A percentile compares a stretch with the other conserved stretches of the same genome.
Conservation (phyloP, 2,329 filamentous ascomycete species). For the Trichoderma koningiopsis region DNA sequence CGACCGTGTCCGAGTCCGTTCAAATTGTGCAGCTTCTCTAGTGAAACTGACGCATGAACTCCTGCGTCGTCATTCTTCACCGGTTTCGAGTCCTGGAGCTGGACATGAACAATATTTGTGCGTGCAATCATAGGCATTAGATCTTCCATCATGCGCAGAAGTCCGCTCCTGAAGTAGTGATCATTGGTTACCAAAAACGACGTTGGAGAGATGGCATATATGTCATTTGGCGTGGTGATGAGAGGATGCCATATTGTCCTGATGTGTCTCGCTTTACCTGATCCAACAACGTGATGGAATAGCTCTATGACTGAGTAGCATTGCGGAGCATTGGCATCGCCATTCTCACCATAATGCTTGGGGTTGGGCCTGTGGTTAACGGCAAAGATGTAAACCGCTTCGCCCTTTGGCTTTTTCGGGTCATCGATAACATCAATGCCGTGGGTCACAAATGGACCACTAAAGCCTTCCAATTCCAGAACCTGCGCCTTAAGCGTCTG, state of each 20-base stretch:
- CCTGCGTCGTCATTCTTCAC: constrained; percentile 36
- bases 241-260: constrained; percentile 56
- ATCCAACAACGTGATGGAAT: constrained; percentile 55
- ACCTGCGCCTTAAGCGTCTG: constrained; percentile 51
- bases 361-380: constrained; percentile 61
- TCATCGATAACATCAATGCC: constrained; percentile 63
- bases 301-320: constrained; percentile 59
- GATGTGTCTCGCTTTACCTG: constrained; percentile 47
- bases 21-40: constrained; percentile 52
- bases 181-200: constrained; percentile 64
- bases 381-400: constrained; percentile 60
- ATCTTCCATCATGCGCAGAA: constrained; percentile 51
- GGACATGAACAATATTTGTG: constrained; percentile 52
- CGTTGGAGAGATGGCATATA: constrained; percentile 49
- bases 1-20: constrained; percentile 59
- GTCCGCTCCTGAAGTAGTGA: constrained; percentile 54
- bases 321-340: constrained; percentile 37
- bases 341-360: constrained; percentile 35
- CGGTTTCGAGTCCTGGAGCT: constrained; percentile 36
- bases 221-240: constrained; percentile 61
- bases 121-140: constrained; percentile 46
- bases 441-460: constrained; percentile 58
- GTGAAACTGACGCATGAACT: constrained; percentile 47
- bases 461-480: constrained; percentile 40
- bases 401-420: constrained; percentile 36